Evolutionary conservation across 306 rosid genomes (phyloP), one percentile per base, ranked within the genome.

Genomic region (Abrus pulchellus): DNA sequence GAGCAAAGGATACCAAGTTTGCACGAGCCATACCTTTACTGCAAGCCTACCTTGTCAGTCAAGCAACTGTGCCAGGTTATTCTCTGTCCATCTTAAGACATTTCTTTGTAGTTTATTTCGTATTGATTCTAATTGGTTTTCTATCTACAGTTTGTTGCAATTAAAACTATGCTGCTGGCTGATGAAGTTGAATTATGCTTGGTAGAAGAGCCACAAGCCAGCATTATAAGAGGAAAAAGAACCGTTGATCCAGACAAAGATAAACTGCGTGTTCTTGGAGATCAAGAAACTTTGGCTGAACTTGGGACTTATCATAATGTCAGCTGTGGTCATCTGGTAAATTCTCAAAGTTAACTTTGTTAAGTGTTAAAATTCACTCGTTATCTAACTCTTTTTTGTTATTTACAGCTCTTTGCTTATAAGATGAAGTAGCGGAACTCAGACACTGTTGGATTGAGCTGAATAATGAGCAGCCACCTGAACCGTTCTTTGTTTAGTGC

Each of bases 361-460:
- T 63, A 44, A 36, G 13, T 47, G 56, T 50, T 33, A 29, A 41
- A 52, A 29, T n/a, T 9, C 40, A 3, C 61, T 68, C 57, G 55
- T 14, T 56, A 43, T 55, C 77, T 61, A 13, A 61, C 29, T 38
- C 33, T 32, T 29, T 59, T 65, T 12, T 48, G 9, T 48, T 33
- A 67, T 69, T 80, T 55, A 68, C 90, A 93, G 97, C 68, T 93
- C 82, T 72, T 93, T 77, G 88, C 93, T 36, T 93, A 88, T 81
- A 87, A 70, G 92, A 89, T 82, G 86, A 88, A 83, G 84, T 82
- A 62, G 80, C 14, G 28, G 69, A 49, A 69, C 72, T 78, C 78
- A 6, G 71, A 38, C 68, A 56, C 56, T 59, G 49, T 56, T 81
- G 82, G 59, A 61, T 72, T 56, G 30, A 79, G 81, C 36, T 54